Evolutionary conservation across 2,329 filamentous ascomycete genomes (phyloP).

Genomic region (Cercospora brassicicola): DNA sequence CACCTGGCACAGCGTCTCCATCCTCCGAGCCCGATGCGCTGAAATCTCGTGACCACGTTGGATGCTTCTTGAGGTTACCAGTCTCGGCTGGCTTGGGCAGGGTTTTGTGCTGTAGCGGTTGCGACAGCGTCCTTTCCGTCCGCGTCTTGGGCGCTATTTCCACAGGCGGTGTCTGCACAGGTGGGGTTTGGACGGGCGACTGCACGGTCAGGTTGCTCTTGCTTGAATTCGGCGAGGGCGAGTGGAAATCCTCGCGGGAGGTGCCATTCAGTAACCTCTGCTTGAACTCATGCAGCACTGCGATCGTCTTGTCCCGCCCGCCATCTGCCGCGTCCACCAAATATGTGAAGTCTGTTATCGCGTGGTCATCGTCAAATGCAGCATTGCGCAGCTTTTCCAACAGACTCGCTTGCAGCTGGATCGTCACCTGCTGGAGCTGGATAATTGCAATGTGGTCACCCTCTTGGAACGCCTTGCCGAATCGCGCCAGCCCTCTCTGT

Average conservation of each 20-base stretch:
- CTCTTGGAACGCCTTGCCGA: slow-evolving; percentile 36
- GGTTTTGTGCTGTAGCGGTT: slow-evolving; percentile 1
- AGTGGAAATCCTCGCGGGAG: slow-evolving; percentile 4
- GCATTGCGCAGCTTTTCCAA: slow-evolving; percentile 36
- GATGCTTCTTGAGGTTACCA: slow-evolving; percentile 12
- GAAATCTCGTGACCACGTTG: slow-evolving; percentile 28
- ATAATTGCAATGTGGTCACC: slow-evolving; percentile 38
- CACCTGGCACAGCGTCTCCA: slow-evolving; percentile 31
- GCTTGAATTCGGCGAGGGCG: slow-evolving; percentile 21
- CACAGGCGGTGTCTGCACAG: slow-evolving; percentile 1
- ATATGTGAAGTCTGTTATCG: slow-evolving; percentile 33
- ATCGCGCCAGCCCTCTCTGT: slow-evolving; percentile 33
- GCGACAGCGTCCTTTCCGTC: slow-evolving; percentile 10
- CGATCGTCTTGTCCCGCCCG: slow-evolving; percentile 36
- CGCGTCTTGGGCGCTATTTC: slow-evolving; percentile 10
- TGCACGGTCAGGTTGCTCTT: slow-evolving; percentile 17
- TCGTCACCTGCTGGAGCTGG: slow-evolving; percentile 36
- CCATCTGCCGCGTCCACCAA: slow-evolving; percentile 37
- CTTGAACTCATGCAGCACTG: slow-evolving; percentile 34
- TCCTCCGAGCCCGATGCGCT: slow-evolving; percentile 29
- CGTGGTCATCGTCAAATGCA: slow-evolving; percentile 34
- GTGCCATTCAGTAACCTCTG: slow-evolving; percentile 30
- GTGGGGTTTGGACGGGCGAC: slow-evolving; percentile 2
- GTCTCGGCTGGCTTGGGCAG: slow-evolving; percentile 1
- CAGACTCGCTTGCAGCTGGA: slow-evolving; percentile 35